phyloP scores from a whole-genome alignment of 768 basidiomycete genomes.

The Suillus weaverae region DNA sequence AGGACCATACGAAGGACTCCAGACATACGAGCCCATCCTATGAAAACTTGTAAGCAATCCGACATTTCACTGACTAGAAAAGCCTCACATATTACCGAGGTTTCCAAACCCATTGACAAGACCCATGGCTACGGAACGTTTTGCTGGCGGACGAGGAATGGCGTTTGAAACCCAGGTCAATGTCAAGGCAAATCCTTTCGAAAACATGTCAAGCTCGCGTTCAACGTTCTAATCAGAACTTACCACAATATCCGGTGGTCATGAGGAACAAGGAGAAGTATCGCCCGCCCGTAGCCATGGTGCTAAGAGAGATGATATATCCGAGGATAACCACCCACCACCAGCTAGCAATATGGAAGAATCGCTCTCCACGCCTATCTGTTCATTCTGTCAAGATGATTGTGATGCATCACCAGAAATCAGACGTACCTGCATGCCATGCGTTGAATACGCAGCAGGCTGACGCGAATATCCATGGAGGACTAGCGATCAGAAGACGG shows the following conservation, averaged over 20 bases:
- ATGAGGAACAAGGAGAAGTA: slow-evolving; percentile 68
- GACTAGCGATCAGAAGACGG: slow-evolving; percentile 34
- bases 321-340: slow-evolving; percentile 63
- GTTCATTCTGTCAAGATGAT: background rate
- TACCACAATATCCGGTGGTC: slow-evolving; percentile 50
- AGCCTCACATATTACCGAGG: slow-evolving; percentile 55
- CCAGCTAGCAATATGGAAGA: slow-evolving; percentile 55
- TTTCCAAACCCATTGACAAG: slow-evolving; percentile 64
- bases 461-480: slow-evolving; percentile 62
- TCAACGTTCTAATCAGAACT: slow-evolving; percentile 3
- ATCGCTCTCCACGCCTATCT: slow-evolving; percentile 65
- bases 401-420: slow-evolving; percentile 8
- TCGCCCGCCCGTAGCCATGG: slow-evolving; percentile 48
- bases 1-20: slow-evolving; percentile 63
- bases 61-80: background rate
- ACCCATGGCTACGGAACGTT: slow-evolving; percentile 54
- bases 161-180: slow-evolving; percentile 64
- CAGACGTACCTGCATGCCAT: slow-evolving; percentile 48
- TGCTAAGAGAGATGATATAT: slow-evolving; percentile 57
- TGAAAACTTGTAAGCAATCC: background rate
- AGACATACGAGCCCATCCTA: slow-evolving; percentile 62
- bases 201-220: background rate
- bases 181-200: slow-evolving; percentile 42
- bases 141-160: slow-evolving; percentile 57
- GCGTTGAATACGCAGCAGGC: slow-evolving; percentile 51